Conservation (phyloP, 2,329 filamentous ascomycete genomes). For the Exophiala sideris region DNA sequence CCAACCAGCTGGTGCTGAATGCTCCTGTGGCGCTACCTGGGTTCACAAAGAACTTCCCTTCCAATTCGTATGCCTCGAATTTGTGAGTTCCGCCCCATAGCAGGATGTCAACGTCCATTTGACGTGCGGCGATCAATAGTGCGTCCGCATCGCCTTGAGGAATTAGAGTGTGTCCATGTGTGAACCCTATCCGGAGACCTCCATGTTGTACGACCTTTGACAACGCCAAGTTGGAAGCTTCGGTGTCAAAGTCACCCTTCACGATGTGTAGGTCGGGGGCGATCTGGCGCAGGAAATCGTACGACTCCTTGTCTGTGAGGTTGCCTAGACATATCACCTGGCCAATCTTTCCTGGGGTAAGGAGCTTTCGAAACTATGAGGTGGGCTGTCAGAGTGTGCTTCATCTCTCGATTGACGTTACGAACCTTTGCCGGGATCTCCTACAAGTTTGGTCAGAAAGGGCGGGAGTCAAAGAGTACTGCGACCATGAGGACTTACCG, state of each 20-base stretch:
- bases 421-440: conserved; percentile 83
- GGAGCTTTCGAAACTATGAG: conserved; percentile 75
- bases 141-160: conserved; percentile 66
- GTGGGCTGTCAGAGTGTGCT: conserved; percentile 8
- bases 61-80: conserved; percentile 69
- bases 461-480: background rate
- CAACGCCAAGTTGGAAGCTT: conserved; percentile 62
- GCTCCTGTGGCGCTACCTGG: conserved; percentile 67
- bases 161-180: conserved; percentile 68
- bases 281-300: conserved; percentile 74
- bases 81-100: conserved; percentile 68
- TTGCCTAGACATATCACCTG: conserved; percentile 79
- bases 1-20: conserved; percentile 58
- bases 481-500: conserved; percentile 50
- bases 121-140: conserved; percentile 63
- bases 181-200: conserved; percentile 65
- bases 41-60: conserved; percentile 69
- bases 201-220: conserved; percentile 70
- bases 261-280: conserved; percentile 69
- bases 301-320: conserved; percentile 74
- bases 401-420: conserved; percentile 5
- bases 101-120: conserved; percentile 69
- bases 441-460: conserved; percentile 34
- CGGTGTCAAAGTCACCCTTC: conserved; percentile 67
- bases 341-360: conserved; percentile 77